These are phyloP conservation scores for Hypoxylon fragiforme DNA, from an alignment of 495 filamentous ascomycete species.

Conservation along the genomic window DNA sequence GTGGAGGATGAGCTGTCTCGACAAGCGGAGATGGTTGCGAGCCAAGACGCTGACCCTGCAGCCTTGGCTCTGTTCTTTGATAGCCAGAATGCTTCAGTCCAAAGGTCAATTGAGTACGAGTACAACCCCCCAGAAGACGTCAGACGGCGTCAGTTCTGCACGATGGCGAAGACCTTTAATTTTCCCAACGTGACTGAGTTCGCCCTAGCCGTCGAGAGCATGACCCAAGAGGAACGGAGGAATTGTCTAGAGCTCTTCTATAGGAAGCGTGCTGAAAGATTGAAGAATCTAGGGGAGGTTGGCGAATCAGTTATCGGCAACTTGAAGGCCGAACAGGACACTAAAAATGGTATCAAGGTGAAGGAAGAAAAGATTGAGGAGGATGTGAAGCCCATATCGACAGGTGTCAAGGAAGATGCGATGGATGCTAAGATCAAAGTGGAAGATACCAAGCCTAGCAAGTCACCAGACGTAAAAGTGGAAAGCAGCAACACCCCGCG, in stretches of 20 bases:
- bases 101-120: slow-evolving; percentile 55
- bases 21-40: slow-evolving; percentile 68
- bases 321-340: slow-evolving; percentile 8
- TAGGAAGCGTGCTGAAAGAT: slow-evolving; percentile 45
- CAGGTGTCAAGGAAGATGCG: background rate
- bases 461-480: slow-evolving; percentile 10
- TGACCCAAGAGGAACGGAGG: slow-evolving; percentile 84
- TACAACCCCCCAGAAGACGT: slow-evolving; percentile 80
- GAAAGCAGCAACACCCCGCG: background rate
- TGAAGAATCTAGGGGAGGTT: slow-evolving; percentile 31
- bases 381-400: background rate
- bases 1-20: slow-evolving; percentile 79
- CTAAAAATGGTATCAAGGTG: slow-evolving; percentile 10
- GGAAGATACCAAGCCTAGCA: slow-evolving; percentile 13
- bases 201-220: slow-evolving; percentile 89
- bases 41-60: slow-evolving; percentile 47
- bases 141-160: slow-evolving; percentile 82
- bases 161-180: slow-evolving; percentile 80
- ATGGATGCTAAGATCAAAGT: slow-evolving; percentile 3
- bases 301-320: slow-evolving; percentile 1
- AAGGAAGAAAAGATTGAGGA: slow-evolving; percentile 9
- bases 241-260: slow-evolving; percentile 86
- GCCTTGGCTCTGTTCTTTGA: slow-evolving; percentile 41
- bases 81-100: slow-evolving; percentile 25
- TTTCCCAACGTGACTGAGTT: slow-evolving; percentile 81